Evolutionary conservation across 768 basidiomycete species (phyloP), one percentile per base, ranked within the genome.

Genomic region (Infundibulicybe gibba): DNA sequence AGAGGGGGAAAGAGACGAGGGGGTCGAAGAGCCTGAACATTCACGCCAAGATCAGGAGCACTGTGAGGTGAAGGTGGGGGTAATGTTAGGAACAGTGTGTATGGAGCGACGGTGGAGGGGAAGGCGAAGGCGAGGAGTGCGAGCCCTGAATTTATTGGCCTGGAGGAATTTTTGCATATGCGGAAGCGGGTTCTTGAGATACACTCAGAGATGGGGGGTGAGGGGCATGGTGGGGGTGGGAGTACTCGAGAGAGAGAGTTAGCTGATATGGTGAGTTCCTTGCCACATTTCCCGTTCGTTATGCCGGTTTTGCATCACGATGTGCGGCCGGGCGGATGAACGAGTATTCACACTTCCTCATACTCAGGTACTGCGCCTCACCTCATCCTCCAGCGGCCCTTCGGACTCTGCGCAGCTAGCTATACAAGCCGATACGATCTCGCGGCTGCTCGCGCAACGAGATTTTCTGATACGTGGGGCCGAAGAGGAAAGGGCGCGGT

Each of bases 341-440:
- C 8, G 8, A 25, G 25, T 25, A 25, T 25, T 25, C 25, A 25
- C 25, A 8, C 8, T 25, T 25, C 25, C 25, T 25, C 25, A 40
- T 44, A 49, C 42, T 39, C 56, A 83, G 80, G 68, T 79, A 10
- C 52, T 76, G 17, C 69, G 68, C 48, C 65, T 84, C n/a, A 75
- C 75, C 14, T 59, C 67, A 32, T 52, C 65, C 32, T 57, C 66
- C 35, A 54, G 51, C 32, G 61, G 66, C 45, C 3, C 25, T 8
- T 25, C 25, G 25, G 73, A 72, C 55, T 66, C 65, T 38, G 61
- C 64, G 15, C 79, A 71, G 55, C 67, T 89, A 2, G 56, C 75
- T 14, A 66, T 69, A 37, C 87, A 90, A 55, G 87, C 86, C 6
- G 72, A 76, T 20, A 72, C 73, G 12, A 89, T 89, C 55, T 66